Conservation (phyloP, 2,329 filamentous ascomycete species). For the Arthroderma uncinatum region DNA sequence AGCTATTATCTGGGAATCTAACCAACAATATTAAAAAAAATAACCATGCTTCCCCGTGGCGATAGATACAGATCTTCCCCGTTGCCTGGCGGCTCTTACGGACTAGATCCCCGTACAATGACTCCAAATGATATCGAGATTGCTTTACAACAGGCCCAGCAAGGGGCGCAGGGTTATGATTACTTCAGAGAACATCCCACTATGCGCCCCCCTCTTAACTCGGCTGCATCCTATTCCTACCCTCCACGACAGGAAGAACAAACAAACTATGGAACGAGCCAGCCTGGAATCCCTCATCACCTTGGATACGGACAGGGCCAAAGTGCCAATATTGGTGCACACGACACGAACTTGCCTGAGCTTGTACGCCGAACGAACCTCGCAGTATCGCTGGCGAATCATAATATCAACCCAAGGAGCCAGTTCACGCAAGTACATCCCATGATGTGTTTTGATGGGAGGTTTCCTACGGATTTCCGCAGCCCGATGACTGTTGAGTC, state of each 20-base stretch:
- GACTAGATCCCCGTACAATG: slow-evolving; percentile 14
- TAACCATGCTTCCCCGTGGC: slow-evolving; percentile 8
- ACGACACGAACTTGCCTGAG: slow-evolving; percentile 8
- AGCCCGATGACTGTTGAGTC: slow-evolving; percentile 17
- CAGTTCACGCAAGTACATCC: slow-evolving; percentile 18
- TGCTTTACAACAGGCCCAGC: slow-evolving; percentile 16
- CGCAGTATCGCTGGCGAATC: slow-evolving; percentile 17
- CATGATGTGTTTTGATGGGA: slow-evolving; percentile 18
- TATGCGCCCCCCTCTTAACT: neutral
- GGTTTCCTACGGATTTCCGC: slow-evolving; percentile 18
- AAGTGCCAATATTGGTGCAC: neutral
- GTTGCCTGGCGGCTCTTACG: slow-evolving; percentile 13
- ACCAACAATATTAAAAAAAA: neutral
- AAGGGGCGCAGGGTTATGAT: slow-evolving; percentile 14
- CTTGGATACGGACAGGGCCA: neutral
- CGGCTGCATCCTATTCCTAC: neutral
- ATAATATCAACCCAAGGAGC: slow-evolving; percentile 14
- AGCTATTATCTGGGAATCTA: neutral
- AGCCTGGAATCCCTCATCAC: neutral
- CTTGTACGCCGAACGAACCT: slow-evolving; percentile 17
- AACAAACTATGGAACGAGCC: neutral
- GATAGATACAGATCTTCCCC: slow-evolving; percentile 14
- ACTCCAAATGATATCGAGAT: slow-evolving; percentile 16
- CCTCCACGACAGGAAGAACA: neutral
- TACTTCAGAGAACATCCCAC: slow-evolving; percentile 8